Conservation (phyloP, 768 basidiomycete species). For the Termitomyces sp. region DNA sequence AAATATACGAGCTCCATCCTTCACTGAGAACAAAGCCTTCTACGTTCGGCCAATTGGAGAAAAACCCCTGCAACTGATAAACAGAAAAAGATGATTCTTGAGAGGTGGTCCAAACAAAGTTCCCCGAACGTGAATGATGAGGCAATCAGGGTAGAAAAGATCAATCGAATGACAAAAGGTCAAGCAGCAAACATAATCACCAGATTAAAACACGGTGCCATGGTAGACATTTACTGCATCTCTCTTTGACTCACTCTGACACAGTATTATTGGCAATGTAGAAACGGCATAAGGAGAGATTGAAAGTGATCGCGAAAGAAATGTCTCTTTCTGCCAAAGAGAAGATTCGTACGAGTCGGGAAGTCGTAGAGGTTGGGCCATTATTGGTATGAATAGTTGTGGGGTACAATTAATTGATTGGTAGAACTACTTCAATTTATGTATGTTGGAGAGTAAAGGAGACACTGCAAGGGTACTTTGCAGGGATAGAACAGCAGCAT, state of each 20-base stretch:
- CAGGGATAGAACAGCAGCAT: constrained; percentile 59
- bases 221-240: constrained; percentile 34
- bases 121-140: constrained; percentile 16
- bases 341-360: constrained; percentile 42
- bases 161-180: constrained; percentile 63
- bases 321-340: constrained; percentile 43
- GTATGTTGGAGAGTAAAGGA: constrained; percentile 46
- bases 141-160: constrained; percentile 22
- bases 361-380: constrained; percentile 62
- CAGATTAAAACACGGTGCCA: constrained; percentile 72
- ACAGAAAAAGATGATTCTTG: constrained; percentile 56
- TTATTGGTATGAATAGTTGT: constrained; percentile 17
- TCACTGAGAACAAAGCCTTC: constrained; percentile 38
- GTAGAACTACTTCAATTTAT: neutral
- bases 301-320: constrained; percentile 35
- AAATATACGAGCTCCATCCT: neutral
- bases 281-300: constrained; percentile 55
- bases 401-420: neutral
- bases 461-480: constrained; percentile 61
- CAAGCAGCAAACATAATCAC: constrained; percentile 78
- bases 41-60: constrained; percentile 67
- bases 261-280: constrained; percentile 20
- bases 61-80: constrained; percentile 52
- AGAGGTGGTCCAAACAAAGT: constrained; percentile 40
- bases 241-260: neutral